These are phyloP conservation scores for Globisporangium alternatum DNA, from an alignment of 352 stramenopile species.

Conservation along the genomic window DNA sequence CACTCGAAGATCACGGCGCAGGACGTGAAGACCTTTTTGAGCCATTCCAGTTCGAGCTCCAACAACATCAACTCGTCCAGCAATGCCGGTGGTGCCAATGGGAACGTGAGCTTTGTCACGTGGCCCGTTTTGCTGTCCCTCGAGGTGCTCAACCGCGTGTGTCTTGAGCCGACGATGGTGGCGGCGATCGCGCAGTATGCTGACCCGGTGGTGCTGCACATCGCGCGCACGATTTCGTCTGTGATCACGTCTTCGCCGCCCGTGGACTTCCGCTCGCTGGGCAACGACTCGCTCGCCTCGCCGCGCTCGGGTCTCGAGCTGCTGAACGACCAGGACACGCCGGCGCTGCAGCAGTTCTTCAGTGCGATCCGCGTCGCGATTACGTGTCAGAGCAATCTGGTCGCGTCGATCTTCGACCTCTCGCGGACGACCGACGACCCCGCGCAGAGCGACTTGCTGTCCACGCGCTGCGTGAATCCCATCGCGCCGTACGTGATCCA, in stretches of 20 bases:
- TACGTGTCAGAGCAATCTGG: constrained; percentile 71
- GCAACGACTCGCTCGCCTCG: constrained; percentile 30
- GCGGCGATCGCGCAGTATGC: constrained; percentile 62
- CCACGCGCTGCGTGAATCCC: constrained; percentile 55
- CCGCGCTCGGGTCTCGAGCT: constrained; percentile 72
- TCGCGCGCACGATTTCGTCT: constrained; percentile 65
- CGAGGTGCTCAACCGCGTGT: constrained; percentile 79
- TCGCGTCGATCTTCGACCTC: constrained; percentile 72
- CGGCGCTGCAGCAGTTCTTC: constrained; percentile 76
- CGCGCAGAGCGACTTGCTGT: constrained; percentile 43
- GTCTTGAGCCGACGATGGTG: constrained; percentile 62
- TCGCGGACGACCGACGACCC: constrained; percentile 46
- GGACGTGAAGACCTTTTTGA: constrained; percentile 70
- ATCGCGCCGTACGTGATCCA: constrained; percentile 71
- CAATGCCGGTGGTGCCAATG: constrained; percentile 20
- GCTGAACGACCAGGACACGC: constrained; percentile 80
- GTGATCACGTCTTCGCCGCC: constrained; percentile 80
- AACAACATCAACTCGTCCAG: constrained; percentile 21
- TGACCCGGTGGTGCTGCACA: constrained; percentile 48
- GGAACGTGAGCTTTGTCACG: constrained; percentile 67
- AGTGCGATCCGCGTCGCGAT: constrained; percentile 72
- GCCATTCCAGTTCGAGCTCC: constrained; percentile 28
- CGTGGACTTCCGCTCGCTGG: constrained; percentile 57
- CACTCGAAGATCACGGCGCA: constrained; percentile 49
- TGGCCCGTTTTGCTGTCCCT: constrained; percentile 80